These are phyloP conservation scores for Trichoderma sp. DNA, from an alignment of 2,329 filamentous ascomycete genomes.

Conservation along the genomic window DNA sequence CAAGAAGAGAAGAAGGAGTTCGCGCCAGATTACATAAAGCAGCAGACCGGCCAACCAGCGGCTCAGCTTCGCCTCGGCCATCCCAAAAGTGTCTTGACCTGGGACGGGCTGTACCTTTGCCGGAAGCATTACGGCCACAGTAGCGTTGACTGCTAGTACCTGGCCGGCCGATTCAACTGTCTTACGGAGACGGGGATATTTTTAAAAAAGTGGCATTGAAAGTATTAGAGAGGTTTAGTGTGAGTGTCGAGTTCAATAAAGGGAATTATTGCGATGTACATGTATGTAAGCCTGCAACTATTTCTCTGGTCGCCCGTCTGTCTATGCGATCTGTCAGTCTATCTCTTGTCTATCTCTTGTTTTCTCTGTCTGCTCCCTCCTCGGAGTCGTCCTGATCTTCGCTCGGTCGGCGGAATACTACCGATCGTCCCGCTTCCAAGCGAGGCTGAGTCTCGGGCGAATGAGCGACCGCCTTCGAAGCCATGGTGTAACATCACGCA, in stretches of 20 bases:
- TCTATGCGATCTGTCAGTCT: neutral
- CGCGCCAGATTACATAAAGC: constrained; percentile 13
- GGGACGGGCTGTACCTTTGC: neutral
- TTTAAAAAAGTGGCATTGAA: neutral
- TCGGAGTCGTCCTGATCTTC: neutral
- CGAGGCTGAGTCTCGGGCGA: constrained; percentile 10
- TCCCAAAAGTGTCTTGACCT: neutral
- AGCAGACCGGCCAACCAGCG: neutral
- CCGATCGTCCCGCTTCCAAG: constrained; percentile 15
- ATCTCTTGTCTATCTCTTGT: neutral
- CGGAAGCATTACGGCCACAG: neutral
- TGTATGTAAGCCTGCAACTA: no score
- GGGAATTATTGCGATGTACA: no score
- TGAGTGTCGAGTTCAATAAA: neutral
- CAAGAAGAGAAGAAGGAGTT: neutral
- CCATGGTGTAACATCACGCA: constrained; percentile 8
- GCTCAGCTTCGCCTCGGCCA: neutral
- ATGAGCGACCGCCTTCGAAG: neutral
- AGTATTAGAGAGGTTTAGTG: neutral
- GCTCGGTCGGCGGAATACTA: constrained; percentile 4
- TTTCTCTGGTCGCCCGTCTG: no score
- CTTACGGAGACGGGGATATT: neutral
- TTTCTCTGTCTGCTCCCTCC: neutral
- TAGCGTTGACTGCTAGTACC: neutral
- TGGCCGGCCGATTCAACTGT: neutral